Evolutionary conservation across 2,329 filamentous ascomycete genomes (phyloP).

Genomic region (Claviceps sp.): DNA sequence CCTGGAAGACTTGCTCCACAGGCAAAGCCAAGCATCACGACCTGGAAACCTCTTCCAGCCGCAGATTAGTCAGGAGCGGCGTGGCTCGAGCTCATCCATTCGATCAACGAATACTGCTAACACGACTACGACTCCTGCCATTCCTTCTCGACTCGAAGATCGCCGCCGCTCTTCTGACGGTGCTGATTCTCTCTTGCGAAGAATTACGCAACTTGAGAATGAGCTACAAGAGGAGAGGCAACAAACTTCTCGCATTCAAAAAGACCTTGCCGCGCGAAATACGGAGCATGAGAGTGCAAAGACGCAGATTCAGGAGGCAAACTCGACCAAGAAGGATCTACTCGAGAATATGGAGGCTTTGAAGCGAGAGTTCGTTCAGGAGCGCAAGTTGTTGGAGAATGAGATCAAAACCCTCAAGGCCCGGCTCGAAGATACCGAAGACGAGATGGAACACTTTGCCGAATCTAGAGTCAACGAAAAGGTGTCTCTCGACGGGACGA

Average conservation of each 20-base stretch:
- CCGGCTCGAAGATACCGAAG: slow-evolving; percentile 77
- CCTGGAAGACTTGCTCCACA: slow-evolving; percentile 82
- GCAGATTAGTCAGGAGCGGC: slow-evolving; percentile 32
- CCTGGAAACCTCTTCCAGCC: slow-evolving; percentile 43
- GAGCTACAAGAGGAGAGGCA: slow-evolving; percentile 67
- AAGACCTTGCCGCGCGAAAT: slow-evolving; percentile 47
- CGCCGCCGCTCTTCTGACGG: slow-evolving; percentile 33
- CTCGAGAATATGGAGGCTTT: slow-evolving; percentile 89
- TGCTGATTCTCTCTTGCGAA: slow-evolving; percentile 31
- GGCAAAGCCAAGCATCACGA: slow-evolving; percentile 52
- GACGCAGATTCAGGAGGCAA: slow-evolving; percentile 67
- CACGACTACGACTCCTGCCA: not conserved
- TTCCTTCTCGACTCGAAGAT: slow-evolving; percentile 23
- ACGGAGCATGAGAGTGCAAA: slow-evolving; percentile 48
- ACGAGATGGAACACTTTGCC: slow-evolving; percentile 75
- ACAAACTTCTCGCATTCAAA: slow-evolving; percentile 50
- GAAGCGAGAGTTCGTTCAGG: slow-evolving; percentile 74
- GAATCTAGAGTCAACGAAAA: slow-evolving; percentile 77
- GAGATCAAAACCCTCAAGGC: slow-evolving; percentile 67
- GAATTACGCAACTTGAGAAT: slow-evolving; percentile 55
- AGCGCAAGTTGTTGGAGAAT: slow-evolving; percentile 68
- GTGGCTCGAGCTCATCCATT: slow-evolving; percentile 35
- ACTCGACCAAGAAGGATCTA: slow-evolving; percentile 86
- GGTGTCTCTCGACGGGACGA: slow-evolving; percentile 52
- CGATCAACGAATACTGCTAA: slow-evolving; percentile 20